Evolutionary conservation across 2,329 filamentous ascomycete genomes (phyloP).

Genomic region (Furcasterigmium sp.): DNA sequence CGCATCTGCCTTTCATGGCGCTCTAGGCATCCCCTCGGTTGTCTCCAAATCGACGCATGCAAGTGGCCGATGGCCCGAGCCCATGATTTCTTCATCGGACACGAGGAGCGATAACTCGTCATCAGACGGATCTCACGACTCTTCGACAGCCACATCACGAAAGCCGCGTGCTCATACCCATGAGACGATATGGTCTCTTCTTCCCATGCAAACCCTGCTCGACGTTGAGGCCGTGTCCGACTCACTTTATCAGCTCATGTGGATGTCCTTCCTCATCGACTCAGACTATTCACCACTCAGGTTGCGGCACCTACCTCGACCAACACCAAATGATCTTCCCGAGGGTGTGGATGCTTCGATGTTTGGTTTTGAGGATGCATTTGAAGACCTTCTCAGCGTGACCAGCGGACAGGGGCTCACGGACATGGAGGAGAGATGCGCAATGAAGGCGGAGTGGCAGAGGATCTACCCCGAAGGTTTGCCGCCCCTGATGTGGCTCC

Average conservation of each 20-base stretch:
- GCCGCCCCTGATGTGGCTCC: conserved; percentile 35
- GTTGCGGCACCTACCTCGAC: conserved; percentile 40
- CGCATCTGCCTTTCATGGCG: conserved; percentile 17
- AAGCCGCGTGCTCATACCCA: conserved; percentile 4
- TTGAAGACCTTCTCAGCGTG: conserved; percentile 50
- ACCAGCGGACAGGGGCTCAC: conserved; percentile 35
- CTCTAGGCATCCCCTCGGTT: conserved; percentile 19
- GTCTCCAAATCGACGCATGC: conserved; percentile 18
- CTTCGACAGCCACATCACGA: conserved; percentile 1
- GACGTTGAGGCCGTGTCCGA: conserved; percentile 9
- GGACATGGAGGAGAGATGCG: conserved; percentile 28
- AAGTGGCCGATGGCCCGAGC: conserved; percentile 6
- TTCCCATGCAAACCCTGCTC: conserved; percentile 7
- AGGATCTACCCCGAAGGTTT: conserved; percentile 34
- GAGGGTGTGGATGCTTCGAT: conserved; percentile 25
- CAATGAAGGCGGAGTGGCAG: conserved; percentile 28
- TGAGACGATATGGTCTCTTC: conserved; percentile 7
- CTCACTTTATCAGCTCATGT: conserved; percentile 12
- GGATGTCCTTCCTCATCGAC: conserved; percentile 27
- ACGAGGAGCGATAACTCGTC: background rate
- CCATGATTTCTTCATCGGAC: background rate
- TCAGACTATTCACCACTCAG: conserved; percentile 40
- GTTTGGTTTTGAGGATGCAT: conserved; percentile 52
- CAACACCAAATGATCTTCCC: conserved; percentile 38
- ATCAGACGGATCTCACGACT: background rate